Evolutionary conservation across 2,329 filamentous ascomycete species (phyloP).

Genomic region (Pyrenochaeta sp.): DNA sequence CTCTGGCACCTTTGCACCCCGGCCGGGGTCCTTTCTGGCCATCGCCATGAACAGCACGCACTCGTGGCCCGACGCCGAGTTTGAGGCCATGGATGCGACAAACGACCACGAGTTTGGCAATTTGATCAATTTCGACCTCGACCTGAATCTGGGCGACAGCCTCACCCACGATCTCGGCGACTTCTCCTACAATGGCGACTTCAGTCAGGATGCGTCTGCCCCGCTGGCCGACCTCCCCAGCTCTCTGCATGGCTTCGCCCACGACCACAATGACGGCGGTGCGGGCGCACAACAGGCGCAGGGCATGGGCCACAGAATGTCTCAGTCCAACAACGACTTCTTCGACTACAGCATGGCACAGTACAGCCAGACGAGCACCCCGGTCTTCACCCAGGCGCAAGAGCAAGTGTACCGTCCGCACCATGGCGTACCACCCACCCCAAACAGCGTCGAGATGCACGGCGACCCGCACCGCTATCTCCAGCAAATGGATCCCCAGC

Average conservation of each 20-base stretch:
- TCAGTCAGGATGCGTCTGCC: slow-evolving; percentile 25
- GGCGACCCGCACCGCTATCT: slow-evolving; percentile 65
- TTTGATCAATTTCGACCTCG: slow-evolving; percentile 51
- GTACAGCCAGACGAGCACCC: slow-evolving; percentile 47
- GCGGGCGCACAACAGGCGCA: slow-evolving; percentile 23
- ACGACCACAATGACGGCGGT: slow-evolving; percentile 34
- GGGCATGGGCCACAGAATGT: slow-evolving; percentile 26
- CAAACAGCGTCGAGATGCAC: slow-evolving; percentile 81
- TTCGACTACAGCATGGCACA: slow-evolving; percentile 47
- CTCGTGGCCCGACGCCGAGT: slow-evolving; percentile 52
- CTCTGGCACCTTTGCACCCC: not conserved
- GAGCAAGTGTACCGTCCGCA: slow-evolving; percentile 58
- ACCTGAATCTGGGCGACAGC: not conserved
- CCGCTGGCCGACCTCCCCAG: slow-evolving; percentile 42
- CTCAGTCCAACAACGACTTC: slow-evolving; percentile 35
- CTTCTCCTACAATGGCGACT: slow-evolving; percentile 27
- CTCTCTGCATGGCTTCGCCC: slow-evolving; percentile 42
- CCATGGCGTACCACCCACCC: slow-evolving; percentile 77
- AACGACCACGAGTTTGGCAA: slow-evolving; percentile 53
- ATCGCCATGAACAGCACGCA: slow-evolving; percentile 45
- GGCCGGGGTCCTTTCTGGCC: slow-evolving; percentile 4
- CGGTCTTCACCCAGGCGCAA: slow-evolving; percentile 52
- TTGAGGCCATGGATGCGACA: slow-evolving; percentile 53
- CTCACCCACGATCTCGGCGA: slow-evolving; percentile 33
- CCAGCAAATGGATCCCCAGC: slow-evolving; percentile 63